Evolutionary conservation across 2,329 filamentous ascomycete genomes (phyloP).

Genomic region (Microcyclospora tardicrescens): DNA sequence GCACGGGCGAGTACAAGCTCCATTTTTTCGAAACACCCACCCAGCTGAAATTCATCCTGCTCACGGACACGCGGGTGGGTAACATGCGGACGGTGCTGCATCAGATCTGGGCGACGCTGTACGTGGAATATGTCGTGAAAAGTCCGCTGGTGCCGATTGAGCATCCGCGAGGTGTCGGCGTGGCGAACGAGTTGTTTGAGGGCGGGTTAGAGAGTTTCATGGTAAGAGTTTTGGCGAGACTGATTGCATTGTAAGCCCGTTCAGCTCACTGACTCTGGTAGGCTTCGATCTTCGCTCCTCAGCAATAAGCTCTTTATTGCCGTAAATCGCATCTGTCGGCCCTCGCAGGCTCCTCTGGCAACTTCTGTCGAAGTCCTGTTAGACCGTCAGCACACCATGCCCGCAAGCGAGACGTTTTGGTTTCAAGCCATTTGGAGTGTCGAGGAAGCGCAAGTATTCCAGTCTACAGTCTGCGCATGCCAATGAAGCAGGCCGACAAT

Average conservation of each 20-base stretch:
- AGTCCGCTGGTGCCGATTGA: slow-evolving; percentile 50
- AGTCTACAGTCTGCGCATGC: too few species aligned
- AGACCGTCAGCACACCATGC: too few species aligned
- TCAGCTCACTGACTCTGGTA: background rate
- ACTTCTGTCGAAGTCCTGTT: too few species aligned
- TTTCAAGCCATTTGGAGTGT: too few species aligned
- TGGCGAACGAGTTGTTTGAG: slow-evolving; percentile 54
- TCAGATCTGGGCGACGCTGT: slow-evolving; percentile 97
- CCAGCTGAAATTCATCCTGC: slow-evolving; percentile 89
- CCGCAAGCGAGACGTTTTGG: too few species aligned
- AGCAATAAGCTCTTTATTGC: background rate
- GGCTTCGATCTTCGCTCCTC: slow-evolving; percentile 1
- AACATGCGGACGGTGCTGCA: slow-evolving; percentile 92
- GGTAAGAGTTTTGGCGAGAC: slow-evolving; percentile 24
- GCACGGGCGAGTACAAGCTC: slow-evolving; percentile 89
- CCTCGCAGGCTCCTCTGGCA: too few species aligned
- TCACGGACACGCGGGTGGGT: slow-evolving; percentile 77
- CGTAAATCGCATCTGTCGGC: too few species aligned
- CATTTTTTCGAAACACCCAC: slow-evolving; percentile 98
- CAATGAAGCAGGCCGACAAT: too few species aligned
- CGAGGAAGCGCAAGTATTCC: too few species aligned
- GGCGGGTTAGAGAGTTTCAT: slow-evolving; percentile 64
- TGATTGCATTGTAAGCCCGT: background rate
- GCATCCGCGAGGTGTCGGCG: slow-evolving; percentile 48
- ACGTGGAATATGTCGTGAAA: slow-evolving; percentile 78